Base-by-base conservation (phyloP, 2,329 filamentous ascomycete genomes). In the Hypoxylon sp. region DNA sequence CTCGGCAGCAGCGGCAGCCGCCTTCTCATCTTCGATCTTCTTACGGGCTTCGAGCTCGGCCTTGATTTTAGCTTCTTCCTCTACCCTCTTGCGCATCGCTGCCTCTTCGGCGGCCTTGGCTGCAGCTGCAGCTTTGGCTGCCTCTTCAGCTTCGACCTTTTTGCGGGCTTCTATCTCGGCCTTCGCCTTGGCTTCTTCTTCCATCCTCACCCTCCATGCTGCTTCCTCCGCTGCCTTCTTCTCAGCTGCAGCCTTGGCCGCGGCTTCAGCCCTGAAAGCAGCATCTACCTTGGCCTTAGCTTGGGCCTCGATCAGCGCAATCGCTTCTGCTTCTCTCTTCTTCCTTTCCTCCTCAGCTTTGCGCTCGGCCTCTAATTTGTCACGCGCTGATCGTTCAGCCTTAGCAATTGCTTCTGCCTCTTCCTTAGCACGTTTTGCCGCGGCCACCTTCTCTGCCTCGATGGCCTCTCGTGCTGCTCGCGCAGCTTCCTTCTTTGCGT, bases 261-360 rank as follows among this genome's bases (percentile, higher is more conserved):
- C 81, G 53, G 82, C 81, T 15, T 81, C 81, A 15, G 77, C 78
- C 69, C 74, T 80, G 32, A 82, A 71, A 10, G 79, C 80, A 17
- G 77, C 77, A 50, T 82, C 80, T 28, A 83, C 68, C 32, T 77
- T 78, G 19, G 57, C 58, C 52, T 69, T 69, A 15, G 82, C 80
- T 41, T 82, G 81, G 22, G 83, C 80, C 63, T 87, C 83, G 8
- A 84, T 85, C 1, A 80, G 77, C 22, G 74, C 78, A 56, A 82
- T 81, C 3, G 79, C 78, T 50, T 80, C 77, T 7, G 81, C 81
- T 3, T 79, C 78, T 67, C 65, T 81, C 43, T 81, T 82, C 66
- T 76, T 78, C 51, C 65, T 70, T 32, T 75, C 72, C 28, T 71
- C 75, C 17, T 72, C 73, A 10, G 70, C 73, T 56, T 54, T 74